Evolutionary conservation across 768 basidiomycete species (phyloP), one percentile per base, ranked within the genome.

Genomic region (Russula vinacea): DNA sequence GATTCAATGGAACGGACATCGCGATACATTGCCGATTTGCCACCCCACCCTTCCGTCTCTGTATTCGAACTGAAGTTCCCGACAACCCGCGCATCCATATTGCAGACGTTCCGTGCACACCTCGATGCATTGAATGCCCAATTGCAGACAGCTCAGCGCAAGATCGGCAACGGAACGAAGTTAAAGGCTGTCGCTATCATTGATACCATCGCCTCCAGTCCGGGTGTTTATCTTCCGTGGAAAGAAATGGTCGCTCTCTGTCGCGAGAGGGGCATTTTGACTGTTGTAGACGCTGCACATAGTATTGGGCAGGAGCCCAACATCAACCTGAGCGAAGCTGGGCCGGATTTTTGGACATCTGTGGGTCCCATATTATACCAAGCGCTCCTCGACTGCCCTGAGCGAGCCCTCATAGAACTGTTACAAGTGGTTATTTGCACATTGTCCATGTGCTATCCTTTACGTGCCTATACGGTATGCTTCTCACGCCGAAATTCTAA

Each of bases 391-490:
- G 7, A 47, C 45, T 33, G 40, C 59, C 29, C 9, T 42, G 45
- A 59, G 58, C 7, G 45, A 24, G 17, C 32, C 19, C n/a, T 44
- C 33, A 32, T 65, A 90, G 84, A 92, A 92, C 69, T 88, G 87
- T 67, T 89, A 94, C 74, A 94, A 94, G 74, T 95, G 93, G 92
- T 75, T 93, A 2, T 86, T 80, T 68, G 79, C 83, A 3, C 87
- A 90, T 72, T 81, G 92, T 6, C 78, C 83, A 1, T 84, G 80
- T 51, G 85, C 89, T 0, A 77, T 88, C 19, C 76, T 94, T 17
- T 94, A 94, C 71, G 88, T 90, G 6, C 88, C 91, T 0, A 79
- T 77, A 62, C 74, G 83, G 84, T 83, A 62, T 35, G 79, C 64
- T n/a, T 45, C 10, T 14, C 5, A 9, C 6, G 3, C 13, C 9